Conservation (phyloP, 1,284 basidiomycete species). For the Sporisorium exsertum region DNA sequence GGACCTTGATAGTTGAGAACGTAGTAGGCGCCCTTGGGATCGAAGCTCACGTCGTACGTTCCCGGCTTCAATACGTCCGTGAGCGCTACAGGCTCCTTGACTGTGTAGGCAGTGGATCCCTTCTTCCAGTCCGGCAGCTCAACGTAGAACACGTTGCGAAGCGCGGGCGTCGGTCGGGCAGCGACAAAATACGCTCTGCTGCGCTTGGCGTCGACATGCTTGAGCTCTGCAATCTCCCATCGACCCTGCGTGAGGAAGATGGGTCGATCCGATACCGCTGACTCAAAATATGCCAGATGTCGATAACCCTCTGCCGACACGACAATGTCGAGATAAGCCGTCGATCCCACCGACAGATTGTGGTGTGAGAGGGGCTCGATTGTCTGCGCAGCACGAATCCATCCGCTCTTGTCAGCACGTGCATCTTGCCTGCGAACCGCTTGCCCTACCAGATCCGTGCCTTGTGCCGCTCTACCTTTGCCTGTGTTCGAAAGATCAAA, state of each 20-base stretch:
- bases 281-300: constrained; percentile 58
- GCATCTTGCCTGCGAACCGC: constrained; percentile 75
- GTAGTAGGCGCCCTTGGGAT: constrained; percentile 76
- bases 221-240: constrained; percentile 87
- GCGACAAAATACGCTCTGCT: constrained; percentile 87
- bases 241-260: constrained; percentile 81
- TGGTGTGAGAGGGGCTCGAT: constrained; percentile 49
- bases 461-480: constrained; percentile 6
- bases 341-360: constrained; percentile 33
- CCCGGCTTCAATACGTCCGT: constrained; percentile 77
- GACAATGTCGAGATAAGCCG: constrained; percentile 59
- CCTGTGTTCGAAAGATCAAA: constrained; percentile 33
- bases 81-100: constrained; percentile 73
- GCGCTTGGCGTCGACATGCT: constrained; percentile 78
- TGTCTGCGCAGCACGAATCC: constrained; percentile 77
- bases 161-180: constrained; percentile 82
- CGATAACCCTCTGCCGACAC: constrained; percentile 47
- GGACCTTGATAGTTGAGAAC: constrained; percentile 84
- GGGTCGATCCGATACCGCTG: constrained; percentile 32
- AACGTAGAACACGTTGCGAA: constrained; percentile 80
- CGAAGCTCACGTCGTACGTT: constrained; percentile 73
- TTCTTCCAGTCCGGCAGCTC: constrained; percentile 51
- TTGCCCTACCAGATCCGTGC: constrained; percentile 55
- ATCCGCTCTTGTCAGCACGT: constrained; percentile 83
- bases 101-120: constrained; percentile 74